phyloP scores from a whole-genome alignment of 177 flowering plant species.

The Telopea speciosissima region DNA sequence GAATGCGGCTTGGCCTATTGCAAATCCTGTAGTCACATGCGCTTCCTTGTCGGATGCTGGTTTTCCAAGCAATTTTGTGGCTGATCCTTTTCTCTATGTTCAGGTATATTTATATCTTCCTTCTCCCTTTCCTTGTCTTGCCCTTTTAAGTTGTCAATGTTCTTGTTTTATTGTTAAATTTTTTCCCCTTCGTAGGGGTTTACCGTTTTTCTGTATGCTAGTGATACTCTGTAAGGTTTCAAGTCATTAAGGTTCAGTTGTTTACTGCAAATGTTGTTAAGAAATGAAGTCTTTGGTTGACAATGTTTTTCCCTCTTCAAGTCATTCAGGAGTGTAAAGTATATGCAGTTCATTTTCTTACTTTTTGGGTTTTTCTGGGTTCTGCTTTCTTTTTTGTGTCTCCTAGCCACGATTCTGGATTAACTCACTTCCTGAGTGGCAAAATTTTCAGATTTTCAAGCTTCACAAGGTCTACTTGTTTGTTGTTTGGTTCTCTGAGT shows the following conservation, averaged over 20 bases:
- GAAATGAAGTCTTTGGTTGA: neutral
- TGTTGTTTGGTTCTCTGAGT: neutral
- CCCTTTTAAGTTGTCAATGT: neutral
- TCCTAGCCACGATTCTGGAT: neutral
- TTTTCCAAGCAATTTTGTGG: constrained; percentile 84
- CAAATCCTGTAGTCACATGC: constrained; percentile 85
- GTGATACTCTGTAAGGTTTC: neutral
- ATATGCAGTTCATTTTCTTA: too few species aligned
- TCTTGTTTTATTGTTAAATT: too few species aligned
- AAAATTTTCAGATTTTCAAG: neutral
- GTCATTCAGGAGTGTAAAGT: neutral
- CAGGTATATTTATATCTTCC: constrained; percentile 35
- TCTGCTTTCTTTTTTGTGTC: neutral
- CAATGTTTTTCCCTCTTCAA: constrained; percentile 3
- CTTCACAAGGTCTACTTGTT: neutral
- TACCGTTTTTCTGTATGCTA: neutral
- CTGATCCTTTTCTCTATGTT: constrained; percentile 82
- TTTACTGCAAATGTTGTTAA: neutral
- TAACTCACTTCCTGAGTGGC: neutral
- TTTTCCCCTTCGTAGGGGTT: neutral
- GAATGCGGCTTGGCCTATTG: constrained; percentile 89
- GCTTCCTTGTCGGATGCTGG: constrained; percentile 59
- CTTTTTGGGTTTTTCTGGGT: neutral
- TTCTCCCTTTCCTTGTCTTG: neutral
- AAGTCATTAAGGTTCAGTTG: neutral